phyloP scores from a whole-genome alignment of 192 early-diverging fungal genomes.

The Phycomyces blakesleeanus region DNA sequence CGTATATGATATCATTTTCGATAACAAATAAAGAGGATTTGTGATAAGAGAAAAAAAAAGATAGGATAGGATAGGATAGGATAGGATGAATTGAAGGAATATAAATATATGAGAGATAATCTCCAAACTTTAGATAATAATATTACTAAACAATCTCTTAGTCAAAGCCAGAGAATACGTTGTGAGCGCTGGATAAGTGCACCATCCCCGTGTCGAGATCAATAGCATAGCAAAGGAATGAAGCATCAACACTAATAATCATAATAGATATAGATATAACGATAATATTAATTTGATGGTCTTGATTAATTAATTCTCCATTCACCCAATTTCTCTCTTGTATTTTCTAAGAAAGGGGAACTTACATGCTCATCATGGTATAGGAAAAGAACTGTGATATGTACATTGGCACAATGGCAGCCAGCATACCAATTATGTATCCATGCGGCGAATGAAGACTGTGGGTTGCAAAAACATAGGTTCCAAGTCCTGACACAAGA shows the following conservation, averaged over 20 bases:
- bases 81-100: too few species aligned
- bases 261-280: too few species aligned
- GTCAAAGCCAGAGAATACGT: conserved; percentile 42
- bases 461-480: conserved; percentile 55
- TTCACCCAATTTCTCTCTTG: background rate
- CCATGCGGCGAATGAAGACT: conserved; percentile 57
- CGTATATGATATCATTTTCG: too few species aligned
- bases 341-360: conserved; percentile 2
- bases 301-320: too few species aligned
- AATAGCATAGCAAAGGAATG: conserved; percentile 76
- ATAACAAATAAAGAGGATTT: too few species aligned
- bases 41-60: too few species aligned
- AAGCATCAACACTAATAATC: conserved; percentile 62
- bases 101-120: too few species aligned
- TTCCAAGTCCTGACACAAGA: conserved; percentile 52
- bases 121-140: too few species aligned
- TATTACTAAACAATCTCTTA: too few species aligned
- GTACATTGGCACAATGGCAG: conserved; percentile 58
- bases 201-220: conserved; percentile 67
- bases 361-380: conserved; percentile 75
- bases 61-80: too few species aligned
- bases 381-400: conserved; percentile 63
- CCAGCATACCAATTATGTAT: conserved; percentile 59
- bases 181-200: conserved; percentile 47
- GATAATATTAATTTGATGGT: too few species aligned